phyloP scores from a whole-genome alignment of 1,139 yeast species.

The Zygosaccharomyces sapae region DNA sequence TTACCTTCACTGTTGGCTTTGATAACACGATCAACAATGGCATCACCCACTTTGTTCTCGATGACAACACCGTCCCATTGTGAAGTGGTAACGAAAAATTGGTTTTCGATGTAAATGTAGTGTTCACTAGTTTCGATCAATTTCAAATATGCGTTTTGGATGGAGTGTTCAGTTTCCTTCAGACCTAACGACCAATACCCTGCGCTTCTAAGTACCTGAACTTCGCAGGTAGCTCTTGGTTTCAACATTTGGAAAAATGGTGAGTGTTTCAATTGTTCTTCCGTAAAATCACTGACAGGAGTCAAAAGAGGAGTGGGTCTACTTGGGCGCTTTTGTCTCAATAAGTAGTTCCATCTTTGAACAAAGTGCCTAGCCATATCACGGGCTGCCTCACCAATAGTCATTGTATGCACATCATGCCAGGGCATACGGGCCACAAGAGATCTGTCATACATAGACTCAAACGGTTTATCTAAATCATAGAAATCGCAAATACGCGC shows the following conservation, averaged over 20 bases:
- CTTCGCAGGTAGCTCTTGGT: conserved; percentile 75
- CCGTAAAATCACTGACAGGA: conserved; percentile 86
- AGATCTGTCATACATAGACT: conserved; percentile 84
- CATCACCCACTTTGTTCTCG: conserved; percentile 91
- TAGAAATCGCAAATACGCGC: conserved; percentile 88
- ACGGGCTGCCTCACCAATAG: conserved; percentile 93
- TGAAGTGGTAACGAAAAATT: conserved; percentile 86
- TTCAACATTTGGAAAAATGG: conserved; percentile 43
- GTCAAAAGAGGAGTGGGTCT: conserved; percentile 85
- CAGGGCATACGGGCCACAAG: conserved; percentile 94
- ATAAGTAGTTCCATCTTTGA: conserved; percentile 93
- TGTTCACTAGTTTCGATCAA: conserved; percentile 89
- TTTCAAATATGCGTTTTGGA: conserved; percentile 87
- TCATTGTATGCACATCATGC: conserved; percentile 98
- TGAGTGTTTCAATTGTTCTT: conserved; percentile 58
- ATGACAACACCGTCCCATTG: conserved; percentile 81
- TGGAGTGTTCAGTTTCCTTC: conserved; percentile 78
- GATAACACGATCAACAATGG: conserved; percentile 88
- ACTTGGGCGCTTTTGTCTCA: conserved; percentile 91
- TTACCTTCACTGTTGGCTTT: conserved; percentile 77
- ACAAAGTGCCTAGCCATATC: conserved; percentile 92
- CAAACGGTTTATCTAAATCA: conserved; percentile 79
- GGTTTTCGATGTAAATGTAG: conserved; percentile 90
- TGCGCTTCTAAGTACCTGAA: conserved; percentile 82
- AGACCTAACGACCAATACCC: conserved; percentile 93